These are phyloP conservation scores for Dentipellis sp. DNA, from an alignment of 768 basidiomycete genomes.

Conservation along the genomic window DNA sequence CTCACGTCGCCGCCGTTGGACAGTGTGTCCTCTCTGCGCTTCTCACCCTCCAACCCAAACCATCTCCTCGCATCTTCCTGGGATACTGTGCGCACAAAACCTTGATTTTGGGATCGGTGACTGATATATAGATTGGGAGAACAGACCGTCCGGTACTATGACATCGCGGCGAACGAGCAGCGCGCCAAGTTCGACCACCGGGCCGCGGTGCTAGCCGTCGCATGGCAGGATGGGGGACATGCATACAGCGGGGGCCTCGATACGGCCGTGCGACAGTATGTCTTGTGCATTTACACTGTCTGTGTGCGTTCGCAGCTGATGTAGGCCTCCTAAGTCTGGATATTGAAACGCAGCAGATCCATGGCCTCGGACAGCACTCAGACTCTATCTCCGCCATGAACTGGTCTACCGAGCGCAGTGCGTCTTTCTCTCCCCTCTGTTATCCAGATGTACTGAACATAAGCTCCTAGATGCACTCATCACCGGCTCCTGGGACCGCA, in stretches of 20 bases:
- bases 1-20: conserved; percentile 72
- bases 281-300: conserved; percentile 10
- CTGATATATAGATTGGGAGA: conserved; percentile 4
- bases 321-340: conserved; percentile 52
- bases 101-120: conserved; percentile 21
- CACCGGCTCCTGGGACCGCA: conserved; percentile 89
- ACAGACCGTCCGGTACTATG: conserved; percentile 55
- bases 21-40: conserved; percentile 72
- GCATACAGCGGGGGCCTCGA: conserved; percentile 87
- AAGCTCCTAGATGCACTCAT: conserved; percentile 51
- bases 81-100: conserved; percentile 56
- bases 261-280: conserved; percentile 73
- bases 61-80: conserved; percentile 81
- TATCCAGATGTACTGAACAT: neutral
- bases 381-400: conserved; percentile 75
- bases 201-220: conserved; percentile 79
- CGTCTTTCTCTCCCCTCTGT: conserved; percentile 17
- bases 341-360: conserved; percentile 60
- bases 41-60: conserved; percentile 71
- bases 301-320: neutral
- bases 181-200: conserved; percentile 83
- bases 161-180: conserved; percentile 47
- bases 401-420: conserved; percentile 58
- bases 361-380: conserved; percentile 71
- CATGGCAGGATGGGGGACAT: conserved; percentile 56